Conservation (phyloP, 108 stramenopile species). For the Cyclostephanos tholiformis region DNA sequence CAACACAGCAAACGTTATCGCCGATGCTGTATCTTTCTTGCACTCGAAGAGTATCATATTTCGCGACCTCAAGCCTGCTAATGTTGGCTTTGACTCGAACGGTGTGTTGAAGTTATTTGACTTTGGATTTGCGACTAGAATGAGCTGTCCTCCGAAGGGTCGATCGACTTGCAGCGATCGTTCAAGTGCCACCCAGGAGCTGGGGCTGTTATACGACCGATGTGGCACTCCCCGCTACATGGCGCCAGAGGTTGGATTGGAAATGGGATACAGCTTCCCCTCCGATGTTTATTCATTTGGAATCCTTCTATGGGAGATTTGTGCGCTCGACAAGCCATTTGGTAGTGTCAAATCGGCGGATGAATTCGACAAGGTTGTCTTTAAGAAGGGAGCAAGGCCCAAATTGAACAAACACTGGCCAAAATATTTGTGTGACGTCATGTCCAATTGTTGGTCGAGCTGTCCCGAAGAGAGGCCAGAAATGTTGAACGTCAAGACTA, state of each 20-base stretch:
- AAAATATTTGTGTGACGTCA: slow-evolving; percentile 21
- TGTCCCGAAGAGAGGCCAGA: slow-evolving; percentile 36
- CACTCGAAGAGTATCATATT: slow-evolving; percentile 64
- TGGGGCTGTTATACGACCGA: slow-evolving; percentile 22
- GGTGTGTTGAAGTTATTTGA: slow-evolving; percentile 54
- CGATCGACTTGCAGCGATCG: not conserved
- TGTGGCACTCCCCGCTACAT: slow-evolving; percentile 62
- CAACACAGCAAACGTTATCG: slow-evolving; percentile 32
- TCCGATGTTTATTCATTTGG: slow-evolving; percentile 66
- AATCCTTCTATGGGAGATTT: slow-evolving; percentile 62
- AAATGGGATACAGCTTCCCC: slow-evolving; percentile 39
- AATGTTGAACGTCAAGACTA: slow-evolving; percentile 32
- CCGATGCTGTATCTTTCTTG: slow-evolving; percentile 61
- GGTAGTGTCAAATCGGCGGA: slow-evolving; percentile 28
- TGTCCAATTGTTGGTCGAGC: slow-evolving; percentile 48
- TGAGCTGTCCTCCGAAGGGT: slow-evolving; percentile 2
- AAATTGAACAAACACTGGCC: slow-evolving; percentile 36
- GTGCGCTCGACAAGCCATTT: slow-evolving; percentile 54
- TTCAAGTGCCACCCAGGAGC: not conserved
- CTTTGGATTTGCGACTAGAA: slow-evolving; percentile 58
- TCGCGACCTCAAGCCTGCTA: slow-evolving; percentile 73
- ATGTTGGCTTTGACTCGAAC: too few relatives aligned
- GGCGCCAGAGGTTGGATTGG: too few relatives aligned
- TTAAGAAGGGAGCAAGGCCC: slow-evolving; percentile 45
- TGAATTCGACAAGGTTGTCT: slow-evolving; percentile 52